phyloP scores from a whole-genome alignment of 1,284 basidiomycete species.

The Pterulicium gracile region DNA sequence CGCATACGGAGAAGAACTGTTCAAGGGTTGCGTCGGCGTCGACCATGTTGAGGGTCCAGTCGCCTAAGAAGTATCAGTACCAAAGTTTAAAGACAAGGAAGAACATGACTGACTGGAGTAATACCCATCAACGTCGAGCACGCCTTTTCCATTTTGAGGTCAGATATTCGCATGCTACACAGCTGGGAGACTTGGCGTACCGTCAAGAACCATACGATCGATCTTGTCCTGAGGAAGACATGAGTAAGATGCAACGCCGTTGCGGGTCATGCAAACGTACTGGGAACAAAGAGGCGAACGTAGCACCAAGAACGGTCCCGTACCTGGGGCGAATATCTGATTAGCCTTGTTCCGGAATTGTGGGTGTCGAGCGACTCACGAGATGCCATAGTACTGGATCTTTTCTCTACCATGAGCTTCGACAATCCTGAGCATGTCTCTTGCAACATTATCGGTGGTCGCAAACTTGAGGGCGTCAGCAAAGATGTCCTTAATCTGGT shows the following conservation, averaged over 20 bases:
- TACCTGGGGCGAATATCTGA: background rate
- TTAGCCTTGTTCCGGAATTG: background rate
- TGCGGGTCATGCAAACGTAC: background rate
- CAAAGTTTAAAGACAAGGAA: background rate
- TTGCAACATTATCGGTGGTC: constrained; percentile 1
- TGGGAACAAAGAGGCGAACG: constrained; percentile 28
- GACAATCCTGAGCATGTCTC: background rate
- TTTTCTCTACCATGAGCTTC: background rate
- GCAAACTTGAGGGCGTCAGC: background rate
- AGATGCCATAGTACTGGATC: background rate
- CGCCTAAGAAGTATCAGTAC: background rate
- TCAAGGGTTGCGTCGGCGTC: background rate
- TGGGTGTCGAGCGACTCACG: background rate
- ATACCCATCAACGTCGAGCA: background rate
- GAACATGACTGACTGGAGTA: background rate
- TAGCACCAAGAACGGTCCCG: background rate
- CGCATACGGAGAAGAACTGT: background rate
- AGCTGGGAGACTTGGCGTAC: background rate
- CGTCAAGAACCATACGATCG: background rate
- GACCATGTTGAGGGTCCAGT: background rate
- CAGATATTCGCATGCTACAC: background rate
- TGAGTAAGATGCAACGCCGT: background rate
- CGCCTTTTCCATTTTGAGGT: no score
- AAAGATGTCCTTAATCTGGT: background rate
- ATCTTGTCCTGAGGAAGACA: background rate